Evolutionary conservation across 2,329 filamentous ascomycete genomes (phyloP).

Genomic region (Fusarium redolens): DNA sequence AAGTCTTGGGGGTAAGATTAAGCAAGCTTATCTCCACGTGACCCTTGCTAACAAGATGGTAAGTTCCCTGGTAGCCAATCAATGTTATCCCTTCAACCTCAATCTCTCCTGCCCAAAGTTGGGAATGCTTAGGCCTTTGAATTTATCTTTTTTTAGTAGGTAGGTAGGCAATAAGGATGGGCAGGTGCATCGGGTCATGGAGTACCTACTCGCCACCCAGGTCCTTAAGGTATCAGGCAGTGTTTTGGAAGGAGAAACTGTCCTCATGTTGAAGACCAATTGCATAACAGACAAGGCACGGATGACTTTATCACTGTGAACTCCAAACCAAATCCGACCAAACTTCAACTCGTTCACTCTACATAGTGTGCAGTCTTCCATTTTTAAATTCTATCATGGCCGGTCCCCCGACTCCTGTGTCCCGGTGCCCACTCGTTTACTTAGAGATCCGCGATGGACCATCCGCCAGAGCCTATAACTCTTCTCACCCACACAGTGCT

Average conservation of each 20-base stretch:
- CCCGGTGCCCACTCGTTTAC: slow-evolving; percentile 44
- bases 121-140: background rate
- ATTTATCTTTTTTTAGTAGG: background rate
- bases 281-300: background rate
- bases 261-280: background rate
- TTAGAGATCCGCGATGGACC: slow-evolving; percentile 46
- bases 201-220: background rate
- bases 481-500: slow-evolving; percentile 26
- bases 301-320: background rate
- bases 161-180: background rate
- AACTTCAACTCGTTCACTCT: background rate
- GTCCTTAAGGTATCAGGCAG: background rate
- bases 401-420: slow-evolving; percentile 46
- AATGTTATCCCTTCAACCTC: background rate
- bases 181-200: background rate
- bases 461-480: slow-evolving; percentile 37
- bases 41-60: background rate
- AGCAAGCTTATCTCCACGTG: slow-evolving; percentile 33
- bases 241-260: background rate
- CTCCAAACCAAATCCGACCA: too few relatives aligned
- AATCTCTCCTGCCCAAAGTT: slow-evolving; percentile 27
- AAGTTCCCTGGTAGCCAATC: slow-evolving; percentile 1
- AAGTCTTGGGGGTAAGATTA: slow-evolving; percentile 21
- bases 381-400: slow-evolving; percentile 36
- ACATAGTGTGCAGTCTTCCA: background rate